Percentiles rank a stretch among this genome's conserved stretches.
Conservation (phyloP, 169 alveolate genomes). For the Cryptosporidium viatorum region DNA sequence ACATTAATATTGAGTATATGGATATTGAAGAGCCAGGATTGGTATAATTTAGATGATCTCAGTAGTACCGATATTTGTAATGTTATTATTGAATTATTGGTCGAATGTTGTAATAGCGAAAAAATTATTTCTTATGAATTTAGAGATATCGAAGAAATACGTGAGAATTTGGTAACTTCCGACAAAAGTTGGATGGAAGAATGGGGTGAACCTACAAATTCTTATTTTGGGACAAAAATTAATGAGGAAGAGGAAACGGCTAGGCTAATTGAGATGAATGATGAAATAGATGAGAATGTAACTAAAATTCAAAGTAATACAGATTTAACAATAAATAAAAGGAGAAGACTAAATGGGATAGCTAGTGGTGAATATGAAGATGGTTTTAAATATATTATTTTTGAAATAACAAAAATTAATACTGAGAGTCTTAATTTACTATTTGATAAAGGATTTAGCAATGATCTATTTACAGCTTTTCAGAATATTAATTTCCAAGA, state of each 20-base stretch:
- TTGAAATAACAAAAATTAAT: slow-evolving; percentile 37
- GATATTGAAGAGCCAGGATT: slow-evolving; percentile 31
- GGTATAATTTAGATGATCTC: slow-evolving; percentile 57
- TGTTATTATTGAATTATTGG: slow-evolving; percentile 1
- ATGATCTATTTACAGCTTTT: slow-evolving; percentile 1
- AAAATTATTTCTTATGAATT: neutral
- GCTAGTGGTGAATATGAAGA: neutral
- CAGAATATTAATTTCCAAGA: slow-evolving; percentile 18
- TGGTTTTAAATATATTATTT: slow-evolving; percentile 7
- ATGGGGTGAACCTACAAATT: neutral
- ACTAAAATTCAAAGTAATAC: neutral
- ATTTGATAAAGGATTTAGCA: neutral
- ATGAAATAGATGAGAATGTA: neutral
- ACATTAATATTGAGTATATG: slow-evolving; percentile 35
- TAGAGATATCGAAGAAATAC: neutral
- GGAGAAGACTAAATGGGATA: neutral
- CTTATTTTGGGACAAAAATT: neutral
- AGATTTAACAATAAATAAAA: neutral
- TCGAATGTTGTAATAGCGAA: neutral
- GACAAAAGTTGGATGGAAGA: slow-evolving; percentile 5
- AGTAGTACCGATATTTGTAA: slow-evolving; percentile 26
- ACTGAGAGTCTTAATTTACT: slow-evolving; percentile 10
- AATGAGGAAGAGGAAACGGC: neutral
- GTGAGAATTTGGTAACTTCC: neutral
- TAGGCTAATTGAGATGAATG: neutral